phyloP scores from a whole-genome alignment of 441 rosid genomes.

The Euphorbia schlechtendalii region DNA sequence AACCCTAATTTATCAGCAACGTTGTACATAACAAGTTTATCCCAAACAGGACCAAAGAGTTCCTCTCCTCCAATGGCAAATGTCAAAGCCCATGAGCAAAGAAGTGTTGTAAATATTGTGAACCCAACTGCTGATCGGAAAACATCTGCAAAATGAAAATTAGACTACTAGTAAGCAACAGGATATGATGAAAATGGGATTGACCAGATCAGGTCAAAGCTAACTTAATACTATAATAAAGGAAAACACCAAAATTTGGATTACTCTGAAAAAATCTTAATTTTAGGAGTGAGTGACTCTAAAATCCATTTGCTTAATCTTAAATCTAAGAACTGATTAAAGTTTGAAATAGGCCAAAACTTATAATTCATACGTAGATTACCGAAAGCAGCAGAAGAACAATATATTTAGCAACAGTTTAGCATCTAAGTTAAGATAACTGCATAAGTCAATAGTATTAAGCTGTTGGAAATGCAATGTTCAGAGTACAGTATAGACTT shows the following conservation, averaged over 20 bases:
- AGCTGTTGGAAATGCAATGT: background rate
- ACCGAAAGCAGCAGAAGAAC: no score
- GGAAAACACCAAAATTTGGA: background rate
- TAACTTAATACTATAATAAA: background rate
- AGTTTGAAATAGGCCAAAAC: no score
- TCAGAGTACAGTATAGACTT: background rate
- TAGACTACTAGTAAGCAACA: background rate
- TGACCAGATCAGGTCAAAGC: background rate
- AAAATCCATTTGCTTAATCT: no score
- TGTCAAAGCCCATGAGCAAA: constrained; percentile 74
- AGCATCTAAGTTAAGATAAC: background rate
- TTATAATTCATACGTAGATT: no score
- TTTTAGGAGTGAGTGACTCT: no score
- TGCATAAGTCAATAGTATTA: background rate
- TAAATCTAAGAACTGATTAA: no score
- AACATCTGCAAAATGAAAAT: constrained; percentile 50
- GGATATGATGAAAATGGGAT: background rate
- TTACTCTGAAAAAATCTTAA: no score
- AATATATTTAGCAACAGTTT: background rate
- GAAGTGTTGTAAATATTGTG: constrained; percentile 43
- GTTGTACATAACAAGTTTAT: constrained; percentile 85
- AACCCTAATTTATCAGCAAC: constrained; percentile 80
- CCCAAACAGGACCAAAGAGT: constrained; percentile 72
- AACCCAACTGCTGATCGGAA: constrained; percentile 74
- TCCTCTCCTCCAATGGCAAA: constrained; percentile 75